These are phyloP conservation scores for Aspergillus wentii DNA, from an alignment of 495 filamentous ascomycete species.

Conservation along the genomic window DNA sequence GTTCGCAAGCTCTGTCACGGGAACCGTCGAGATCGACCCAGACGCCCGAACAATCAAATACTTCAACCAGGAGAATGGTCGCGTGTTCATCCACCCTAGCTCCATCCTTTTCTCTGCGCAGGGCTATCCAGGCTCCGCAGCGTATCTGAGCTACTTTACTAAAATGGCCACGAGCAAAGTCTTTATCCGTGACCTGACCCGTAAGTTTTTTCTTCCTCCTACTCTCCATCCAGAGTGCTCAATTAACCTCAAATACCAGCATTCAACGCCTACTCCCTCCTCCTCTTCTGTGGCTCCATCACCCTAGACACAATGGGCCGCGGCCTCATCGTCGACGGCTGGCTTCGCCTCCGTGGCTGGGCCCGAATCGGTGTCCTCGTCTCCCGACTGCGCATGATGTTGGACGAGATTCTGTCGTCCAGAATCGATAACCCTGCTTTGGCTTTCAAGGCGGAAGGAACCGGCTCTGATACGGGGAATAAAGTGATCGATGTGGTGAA, in stretches of 20 bases:
- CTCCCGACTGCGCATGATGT: conserved; percentile 73
- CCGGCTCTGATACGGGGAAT: conserved; percentile 30
- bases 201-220: conserved; percentile 42
- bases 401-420: conserved; percentile 73
- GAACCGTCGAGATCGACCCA: conserved; percentile 86
- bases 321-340: conserved; percentile 87
- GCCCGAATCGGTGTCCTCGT: conserved; percentile 90
- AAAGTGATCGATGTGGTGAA: conserved; percentile 74
- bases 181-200: conserved; percentile 84
- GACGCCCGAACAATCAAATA: conserved; percentile 90
- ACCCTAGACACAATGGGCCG: conserved; percentile 81
- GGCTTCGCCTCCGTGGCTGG: conserved; percentile 88
- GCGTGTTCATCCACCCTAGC: conserved; percentile 88
- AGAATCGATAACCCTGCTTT: conserved; percentile 71
- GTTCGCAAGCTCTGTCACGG: conserved; percentile 76
- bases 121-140: conserved; percentile 59
- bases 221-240: neutral
- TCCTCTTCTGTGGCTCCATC: conserved; percentile 86
- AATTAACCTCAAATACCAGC: conserved; percentile 43
- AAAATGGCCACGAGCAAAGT: conserved; percentile 89
- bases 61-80: conserved; percentile 77
- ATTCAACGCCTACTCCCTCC: conserved; percentile 83
- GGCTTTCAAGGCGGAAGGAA: conserved; percentile 1
- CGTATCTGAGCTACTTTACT: conserved; percentile 79
- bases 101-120: conserved; percentile 83